Evolutionary conservation across 2,329 filamentous ascomycete genomes (phyloP).

Genomic region (Trichophyton equinum): DNA sequence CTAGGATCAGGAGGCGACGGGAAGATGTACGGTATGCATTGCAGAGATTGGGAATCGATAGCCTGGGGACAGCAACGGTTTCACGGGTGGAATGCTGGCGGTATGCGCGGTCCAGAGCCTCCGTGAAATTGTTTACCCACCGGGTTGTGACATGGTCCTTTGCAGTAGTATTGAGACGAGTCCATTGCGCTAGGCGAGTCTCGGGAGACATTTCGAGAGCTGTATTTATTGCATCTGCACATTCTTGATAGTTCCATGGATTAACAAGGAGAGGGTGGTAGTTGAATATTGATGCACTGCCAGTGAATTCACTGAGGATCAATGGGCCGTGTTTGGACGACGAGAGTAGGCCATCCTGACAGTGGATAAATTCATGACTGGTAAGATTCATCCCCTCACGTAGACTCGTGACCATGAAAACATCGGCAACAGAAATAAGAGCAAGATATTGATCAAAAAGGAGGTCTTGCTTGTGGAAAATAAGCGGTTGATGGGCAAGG

Average conservation of each 20-base stretch:
- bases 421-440: conserved; percentile 76
- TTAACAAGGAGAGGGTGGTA: conserved; percentile 76
- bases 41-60: conserved; percentile 55
- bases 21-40: conserved; percentile 54
- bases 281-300: conserved; percentile 73
- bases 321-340: conserved; percentile 75
- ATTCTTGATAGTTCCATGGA: conserved; percentile 87
- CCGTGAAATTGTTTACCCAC: conserved; percentile 69
- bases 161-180: conserved; percentile 58
- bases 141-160: conserved; percentile 69
- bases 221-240: conserved; percentile 69
- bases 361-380: conserved; percentile 85
- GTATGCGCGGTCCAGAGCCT: conserved; percentile 60
- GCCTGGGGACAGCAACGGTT: conserved; percentile 71
- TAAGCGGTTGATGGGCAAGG: conserved; percentile 78
- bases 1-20: conserved; percentile 71
- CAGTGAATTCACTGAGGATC: conserved; percentile 90
- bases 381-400: conserved; percentile 97
- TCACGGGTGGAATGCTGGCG: conserved; percentile 76
- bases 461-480: conserved; percentile 91
- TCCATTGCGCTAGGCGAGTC: conserved; percentile 65
- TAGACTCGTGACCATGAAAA: conserved; percentile 85
- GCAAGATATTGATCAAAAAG: conserved; percentile 89
- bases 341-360: conserved; percentile 66
- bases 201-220: conserved; percentile 67